Evolutionary conservation across 169 alveolate species (phyloP), one percentile per base, ranked within the genome.

Genomic region (Plasmodium vivax): DNA sequence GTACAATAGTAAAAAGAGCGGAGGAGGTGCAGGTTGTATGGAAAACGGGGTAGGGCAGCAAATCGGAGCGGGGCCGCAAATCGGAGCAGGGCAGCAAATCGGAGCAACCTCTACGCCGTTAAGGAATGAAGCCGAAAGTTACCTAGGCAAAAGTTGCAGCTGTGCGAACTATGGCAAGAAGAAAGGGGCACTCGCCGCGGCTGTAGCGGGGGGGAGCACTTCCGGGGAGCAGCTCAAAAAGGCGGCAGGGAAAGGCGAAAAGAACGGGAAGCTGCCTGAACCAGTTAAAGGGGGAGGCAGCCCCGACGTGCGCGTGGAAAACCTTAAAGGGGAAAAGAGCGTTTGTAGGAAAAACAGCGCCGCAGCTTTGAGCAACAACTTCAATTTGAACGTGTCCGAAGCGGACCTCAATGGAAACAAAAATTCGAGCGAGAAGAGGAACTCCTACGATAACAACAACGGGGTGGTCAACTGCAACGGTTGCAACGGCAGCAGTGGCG

Each of bases 331-430:
- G 27, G 74, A 75, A 2, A 45, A 85, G 47, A 85, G 74, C 58
- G 75, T 8, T 32, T 14, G 84, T 41, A 85, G 58, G 38, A 68
- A 62, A 36, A 36, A 43, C 32, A 72, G n/a, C 32, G 23, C 12
- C 34, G 41, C 12, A 68, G 19, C 38, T 9, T 8, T 68, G 38
- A 30, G 77, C 14, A 68, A 68, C 43, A 68, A 68, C 6, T 43
- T 47, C 51, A 85, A 85, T 12, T 3, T 85, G 23, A 85, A 85
- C 23, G 80, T 32, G 2, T 85, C 84, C 0, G 93, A 85, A 1
- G 14, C 38, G 0, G 85, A 85, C 43, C 3, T 36, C 19, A 62
- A 77, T 62, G 77, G 77, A 23, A 58, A 58, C 16, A 62, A 41
- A 6, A 71, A 47, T 23, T 62, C 81, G 3, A 23, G 30, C 74